phyloP scores from a whole-genome alignment of 305 asterid genomes.

The Rubia peregrina region DNA sequence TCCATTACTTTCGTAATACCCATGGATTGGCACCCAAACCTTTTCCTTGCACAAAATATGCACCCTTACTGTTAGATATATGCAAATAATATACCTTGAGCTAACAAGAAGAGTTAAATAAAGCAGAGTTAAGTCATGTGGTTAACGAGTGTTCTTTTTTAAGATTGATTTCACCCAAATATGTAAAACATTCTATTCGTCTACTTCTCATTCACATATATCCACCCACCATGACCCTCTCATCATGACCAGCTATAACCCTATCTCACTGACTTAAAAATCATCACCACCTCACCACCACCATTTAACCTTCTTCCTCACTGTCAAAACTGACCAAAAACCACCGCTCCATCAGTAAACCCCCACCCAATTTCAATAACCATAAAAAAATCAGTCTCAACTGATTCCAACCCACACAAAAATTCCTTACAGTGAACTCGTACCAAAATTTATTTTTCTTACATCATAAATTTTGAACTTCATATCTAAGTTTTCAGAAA shows the following conservation, averaged over 20 bases:
- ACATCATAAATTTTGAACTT: neutral
- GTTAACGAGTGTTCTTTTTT: neutral
- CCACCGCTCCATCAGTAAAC: conserved; percentile 1
- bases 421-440: neutral
- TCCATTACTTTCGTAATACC: no score
- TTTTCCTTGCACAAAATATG: no score
- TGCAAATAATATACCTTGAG: neutral
- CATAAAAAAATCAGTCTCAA: no score
- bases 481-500: neutral
- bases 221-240: neutral
- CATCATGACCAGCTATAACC: neutral
- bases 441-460: neutral
- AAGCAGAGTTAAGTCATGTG: neutral
- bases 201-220: neutral
- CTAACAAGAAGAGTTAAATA: neutral
- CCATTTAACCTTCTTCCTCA: neutral
- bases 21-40: no score
- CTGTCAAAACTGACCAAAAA: neutral
- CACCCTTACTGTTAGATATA: neutral
- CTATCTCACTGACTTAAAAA: neutral
- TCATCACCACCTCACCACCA: neutral
- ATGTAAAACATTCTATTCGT: neutral
- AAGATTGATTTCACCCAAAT: neutral
- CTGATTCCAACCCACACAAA: neutral
- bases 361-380: neutral